A percentile compares a stretch with the other conserved stretches of the same genome.
phyloP scores from a whole-genome alignment of 192 early-diverging fungal genomes.

The Coemansia sp. region DNA sequence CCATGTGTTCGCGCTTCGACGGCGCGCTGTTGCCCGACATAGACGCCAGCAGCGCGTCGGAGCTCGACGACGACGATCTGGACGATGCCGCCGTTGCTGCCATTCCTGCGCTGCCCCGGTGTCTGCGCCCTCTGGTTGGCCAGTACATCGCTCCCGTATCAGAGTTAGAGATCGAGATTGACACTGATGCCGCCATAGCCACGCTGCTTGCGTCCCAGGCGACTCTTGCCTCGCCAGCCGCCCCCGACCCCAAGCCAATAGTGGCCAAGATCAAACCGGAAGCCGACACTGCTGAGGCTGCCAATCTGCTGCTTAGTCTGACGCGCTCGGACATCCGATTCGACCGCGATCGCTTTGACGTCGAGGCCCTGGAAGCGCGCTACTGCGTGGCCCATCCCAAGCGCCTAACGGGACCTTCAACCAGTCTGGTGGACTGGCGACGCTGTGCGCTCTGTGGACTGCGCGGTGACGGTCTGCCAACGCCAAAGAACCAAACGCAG shows the following conservation, averaged over 20 bases:
- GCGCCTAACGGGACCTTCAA: neutral
- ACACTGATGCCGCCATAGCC: slow-evolving; percentile 1
- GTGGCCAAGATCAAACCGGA: slow-evolving; percentile 13
- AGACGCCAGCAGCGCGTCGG: slow-evolving; percentile 2
- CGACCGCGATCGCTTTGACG: slow-evolving; percentile 27
- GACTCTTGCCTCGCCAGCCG: slow-evolving; percentile 4
- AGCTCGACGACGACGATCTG: slow-evolving; percentile 4
- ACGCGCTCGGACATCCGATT: slow-evolving; percentile 49
- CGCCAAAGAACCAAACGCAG: neutral
- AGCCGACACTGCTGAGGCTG: slow-evolving; percentile 37
- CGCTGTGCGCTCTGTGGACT: slow-evolving; percentile 34
- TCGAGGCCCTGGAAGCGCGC: slow-evolving; percentile 26
- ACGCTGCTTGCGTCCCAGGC: neutral
- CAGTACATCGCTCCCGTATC: neutral
- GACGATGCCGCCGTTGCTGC: slow-evolving; percentile 2
- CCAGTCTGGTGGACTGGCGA: slow-evolving; percentile 16
- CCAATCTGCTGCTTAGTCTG: slow-evolving; percentile 46
- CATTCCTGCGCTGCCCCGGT: slow-evolving; percentile 8
- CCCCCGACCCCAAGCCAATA: neutral
- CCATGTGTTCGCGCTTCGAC: slow-evolving; percentile 32
- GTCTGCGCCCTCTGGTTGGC: neutral
- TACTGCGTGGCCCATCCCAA: slow-evolving; percentile 11
- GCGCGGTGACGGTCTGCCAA: slow-evolving; percentile 31
- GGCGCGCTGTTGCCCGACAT: slow-evolving; percentile 4
- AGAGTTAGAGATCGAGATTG: neutral